Evolutionary conservation across 345 rosid genomes (phyloP).

Genomic region (Melaleuca quinquenervia): DNA sequence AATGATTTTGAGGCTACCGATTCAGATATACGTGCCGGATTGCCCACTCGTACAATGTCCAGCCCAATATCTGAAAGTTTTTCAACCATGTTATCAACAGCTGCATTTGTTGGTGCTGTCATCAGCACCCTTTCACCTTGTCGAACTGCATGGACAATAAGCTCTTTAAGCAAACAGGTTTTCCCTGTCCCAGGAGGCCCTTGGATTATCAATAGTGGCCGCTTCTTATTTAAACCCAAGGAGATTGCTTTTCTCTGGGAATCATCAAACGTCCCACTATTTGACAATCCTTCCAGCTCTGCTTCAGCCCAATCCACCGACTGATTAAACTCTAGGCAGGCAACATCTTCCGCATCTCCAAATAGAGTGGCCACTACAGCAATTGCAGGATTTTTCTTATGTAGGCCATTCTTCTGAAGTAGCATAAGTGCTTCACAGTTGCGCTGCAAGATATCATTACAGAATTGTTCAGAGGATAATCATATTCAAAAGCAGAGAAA

Average conservation of each 20-base stretch:
- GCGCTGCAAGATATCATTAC: slow-evolving; percentile 40
- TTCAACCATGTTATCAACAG: slow-evolving; percentile 94
- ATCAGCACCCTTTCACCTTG: slow-evolving; percentile 93
- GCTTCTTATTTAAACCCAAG: slow-evolving; percentile 73
- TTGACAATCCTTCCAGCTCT: slow-evolving; percentile 38
- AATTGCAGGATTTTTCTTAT: slow-evolving; percentile 67
- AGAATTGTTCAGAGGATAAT: neutral
- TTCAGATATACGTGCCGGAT: slow-evolving; percentile 88
- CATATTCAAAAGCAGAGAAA: neutral
- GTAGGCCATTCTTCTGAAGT: slow-evolving; percentile 87
- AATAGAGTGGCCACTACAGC: slow-evolving; percentile 77
- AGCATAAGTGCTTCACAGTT: slow-evolving; percentile 96
- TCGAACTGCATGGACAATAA: slow-evolving; percentile 57
- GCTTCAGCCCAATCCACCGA: slow-evolving; percentile 52
- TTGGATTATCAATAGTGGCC: slow-evolving; percentile 67
- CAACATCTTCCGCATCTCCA: slow-evolving; percentile 72
- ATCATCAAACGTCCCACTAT: slow-evolving; percentile 34
- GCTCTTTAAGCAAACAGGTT: slow-evolving; percentile 82
- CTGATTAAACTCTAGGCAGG: slow-evolving; percentile 54
- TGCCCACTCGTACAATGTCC: slow-evolving; percentile 82
- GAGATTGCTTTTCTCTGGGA: slow-evolving; percentile 64
- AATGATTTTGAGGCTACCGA: slow-evolving; percentile 81
- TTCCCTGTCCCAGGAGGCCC: slow-evolving; percentile 99
- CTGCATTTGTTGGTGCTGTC: slow-evolving; percentile 96
- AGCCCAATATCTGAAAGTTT: slow-evolving; percentile 61